Evolutionary conservation across 225 moss, liverwort and hornwort genomes (phyloP), one percentile per base, ranked within the genome.

Genomic region (Neckera pumila): DNA sequence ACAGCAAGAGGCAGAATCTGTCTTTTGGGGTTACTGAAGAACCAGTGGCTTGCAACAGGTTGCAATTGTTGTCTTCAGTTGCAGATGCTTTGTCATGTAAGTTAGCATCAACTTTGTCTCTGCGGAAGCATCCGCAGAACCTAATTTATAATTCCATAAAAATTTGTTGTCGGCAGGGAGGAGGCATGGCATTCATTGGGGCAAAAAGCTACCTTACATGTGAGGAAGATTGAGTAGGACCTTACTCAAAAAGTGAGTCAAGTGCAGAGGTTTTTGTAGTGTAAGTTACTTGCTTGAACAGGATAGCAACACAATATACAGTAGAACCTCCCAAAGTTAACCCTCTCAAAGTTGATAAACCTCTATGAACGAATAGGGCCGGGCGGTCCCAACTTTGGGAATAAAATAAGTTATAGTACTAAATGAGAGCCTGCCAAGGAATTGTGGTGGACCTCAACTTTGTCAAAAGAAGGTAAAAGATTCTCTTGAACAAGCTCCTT

Each of bases 241-340:
- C 56, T n/a, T 56, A n/a, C 16, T 56, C 77, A 21, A 45, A 81
- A 62, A 43, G 45, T 20, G 33, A 45, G 14, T 20, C 4, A 81
- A 7, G n/a, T 3, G 0, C 3, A 42, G 2, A 42, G 14, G 60
- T 4, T 42, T 43, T 42, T 0, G 3, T 25, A 42, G 28, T 0
- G 1, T 28, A n/a, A n/a, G n/a, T n/a, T n/a, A 30, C 18, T 42
- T 30, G 27, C 20, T 18, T 26, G 59, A 80, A 59, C 4, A 40
- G 40, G 27, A 38, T 45, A n/a, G n/a, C n/a, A n/a, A n/a, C n/a
- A n/a, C n/a, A n/a, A n/a, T n/a, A n/a, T 47, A 47, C 47, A 47
- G 11, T 47, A 47, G 47, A 47, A 47, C 47, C 47, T 47, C 47
- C 47, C 47, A 9, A 47, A 47, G 47, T 47, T 11, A 10, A 9